These are phyloP conservation scores for Saccharomycopsis sp. DNA, from an alignment of 805 yeast species.

Conservation along the genomic window DNA sequence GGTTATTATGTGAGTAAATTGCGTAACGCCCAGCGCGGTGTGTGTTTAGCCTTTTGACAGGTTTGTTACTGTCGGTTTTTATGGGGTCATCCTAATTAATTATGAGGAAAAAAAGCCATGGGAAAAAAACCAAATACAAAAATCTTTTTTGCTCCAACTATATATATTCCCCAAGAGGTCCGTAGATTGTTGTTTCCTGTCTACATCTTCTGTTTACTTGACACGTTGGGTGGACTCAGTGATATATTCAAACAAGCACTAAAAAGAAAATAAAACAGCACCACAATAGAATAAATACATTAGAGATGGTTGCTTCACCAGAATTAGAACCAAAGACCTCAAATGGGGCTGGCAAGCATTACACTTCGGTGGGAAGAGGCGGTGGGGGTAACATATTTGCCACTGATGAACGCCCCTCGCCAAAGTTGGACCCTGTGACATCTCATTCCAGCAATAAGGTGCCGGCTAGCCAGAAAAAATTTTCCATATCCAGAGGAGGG, in stretches of 20 bases:
- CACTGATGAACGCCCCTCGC: conserved; percentile 10
- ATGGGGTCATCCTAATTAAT: not conserved
- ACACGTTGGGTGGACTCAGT: no score
- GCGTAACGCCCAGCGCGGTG: not conserved
- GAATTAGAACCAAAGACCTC: conserved; percentile 13
- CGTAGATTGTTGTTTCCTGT: not conserved
- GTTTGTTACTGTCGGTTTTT: not conserved
- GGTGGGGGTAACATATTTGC: conserved; percentile 21
- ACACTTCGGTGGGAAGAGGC: conserved; percentile 18
- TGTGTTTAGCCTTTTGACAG: not conserved
- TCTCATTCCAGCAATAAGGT: conserved; percentile 13
- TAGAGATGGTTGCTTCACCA: not conserved
- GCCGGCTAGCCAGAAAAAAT: conserved; percentile 20
- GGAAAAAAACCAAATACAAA: not conserved
- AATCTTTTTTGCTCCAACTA: not conserved
- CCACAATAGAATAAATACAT: not conserved
- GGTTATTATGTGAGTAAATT: not conserved
- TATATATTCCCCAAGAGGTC: not conserved
- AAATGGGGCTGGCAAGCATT: conserved; percentile 1
- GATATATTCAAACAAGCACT: no score
- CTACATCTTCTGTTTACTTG: no score
- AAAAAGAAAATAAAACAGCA: no score
- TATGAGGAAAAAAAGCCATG: not conserved
- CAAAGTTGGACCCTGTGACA: conserved; percentile 15
- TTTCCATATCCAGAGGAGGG: conserved; percentile 19